Evolutionary conservation across 192 early-diverging fungal species (phyloP), one percentile per base, ranked within the genome.

Genomic region (Podila epigama): DNA sequence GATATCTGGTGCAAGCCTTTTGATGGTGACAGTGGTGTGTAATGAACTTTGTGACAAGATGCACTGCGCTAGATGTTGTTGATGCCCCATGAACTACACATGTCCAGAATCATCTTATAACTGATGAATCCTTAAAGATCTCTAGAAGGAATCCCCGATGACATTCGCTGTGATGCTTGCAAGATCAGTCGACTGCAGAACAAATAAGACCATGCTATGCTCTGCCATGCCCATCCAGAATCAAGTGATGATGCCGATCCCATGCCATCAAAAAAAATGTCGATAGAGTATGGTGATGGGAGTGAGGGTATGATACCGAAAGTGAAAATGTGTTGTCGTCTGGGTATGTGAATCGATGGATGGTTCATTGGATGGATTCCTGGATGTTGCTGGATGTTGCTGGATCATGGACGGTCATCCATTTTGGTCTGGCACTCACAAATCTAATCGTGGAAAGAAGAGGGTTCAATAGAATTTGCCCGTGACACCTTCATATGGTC

Each of bases 401-500:
- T 48, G 12, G 44, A 48, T 48, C 44, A 22, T 48, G 44, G 44
- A 48, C 44, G 6, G 44, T 48, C 44, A 48, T 32, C 25, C 52
- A 31, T 32, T 54, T 54, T 20, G 52, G 29, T 54, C 15, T 54
- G 29, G 52, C 52, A 54, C 52, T 54, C 52, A 54, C 52, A 54
- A 54, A 27, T 54, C 25, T 54, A 54, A 54, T 54, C 52, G 52
- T 54, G 52, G 52, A 54, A 54, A 54, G 52, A 54, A 32, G 29
- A 54, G 52, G 52, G 44, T 48, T 48, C 44, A 48, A 48, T 48
- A 48, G n/a, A 48, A 48, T 48, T 48, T 22, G 44, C 44, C 44
- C 44, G 44, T 48, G 44, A 18, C 44, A 48, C n/a, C 44, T 48
- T 48, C 44, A 48, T 48, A 48, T 48, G 44, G n/a, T n/a, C n/a